phyloP scores from a whole-genome alignment of 441 rosid genomes.

The Hura crepitans region DNA sequence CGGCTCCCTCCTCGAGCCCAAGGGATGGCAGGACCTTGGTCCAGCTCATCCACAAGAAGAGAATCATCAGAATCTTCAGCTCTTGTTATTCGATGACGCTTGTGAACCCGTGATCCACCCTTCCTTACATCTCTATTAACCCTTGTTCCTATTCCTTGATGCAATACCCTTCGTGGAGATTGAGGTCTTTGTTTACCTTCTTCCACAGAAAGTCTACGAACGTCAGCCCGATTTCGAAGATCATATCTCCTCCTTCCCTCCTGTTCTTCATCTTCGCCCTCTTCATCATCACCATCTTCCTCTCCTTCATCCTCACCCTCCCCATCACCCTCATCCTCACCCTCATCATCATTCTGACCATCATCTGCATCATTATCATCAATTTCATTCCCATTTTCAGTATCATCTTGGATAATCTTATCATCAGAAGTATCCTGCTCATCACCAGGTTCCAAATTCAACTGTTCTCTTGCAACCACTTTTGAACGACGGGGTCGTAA shows the following conservation, averaged over 20 bases:
- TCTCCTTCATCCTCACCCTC: slow-evolving; percentile 60
- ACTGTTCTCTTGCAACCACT: slow-evolving; percentile 43
- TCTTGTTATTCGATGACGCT: slow-evolving; percentile 76
- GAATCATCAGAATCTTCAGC: slow-evolving; percentile 99
- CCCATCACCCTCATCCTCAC: slow-evolving; percentile 56
- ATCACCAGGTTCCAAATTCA: slow-evolving; percentile 57
- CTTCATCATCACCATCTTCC: slow-evolving; percentile 37
- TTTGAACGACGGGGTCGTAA: slow-evolving; percentile 88
- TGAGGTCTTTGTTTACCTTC: slow-evolving; percentile 74
- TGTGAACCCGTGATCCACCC: slow-evolving; percentile 94
- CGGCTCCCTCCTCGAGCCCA: slow-evolving; percentile 95
- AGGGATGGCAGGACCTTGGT: slow-evolving; percentile 93
- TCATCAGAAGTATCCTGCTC: slow-evolving; percentile 75
- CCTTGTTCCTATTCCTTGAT: slow-evolving; percentile 94
- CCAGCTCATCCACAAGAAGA: slow-evolving; percentile 98
- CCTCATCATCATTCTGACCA: slow-evolving; percentile 47
- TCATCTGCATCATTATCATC: slow-evolving; percentile 64
- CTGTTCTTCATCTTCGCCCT: slow-evolving; percentile 88
- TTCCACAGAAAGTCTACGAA: slow-evolving; percentile 72
- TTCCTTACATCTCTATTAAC: slow-evolving; percentile 81
- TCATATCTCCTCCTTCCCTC: slow-evolving; percentile 97
- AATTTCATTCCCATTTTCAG: slow-evolving; percentile 80
- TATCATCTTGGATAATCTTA: slow-evolving; percentile 68
- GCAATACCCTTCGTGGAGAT: slow-evolving; percentile 92
- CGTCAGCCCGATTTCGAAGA: slow-evolving; percentile 93